Evolutionary conservation across 176 grass and related monocot genomes (phyloP), one percentile per base, ranked within the genome.

Genomic region (Carex cristatella): DNA sequence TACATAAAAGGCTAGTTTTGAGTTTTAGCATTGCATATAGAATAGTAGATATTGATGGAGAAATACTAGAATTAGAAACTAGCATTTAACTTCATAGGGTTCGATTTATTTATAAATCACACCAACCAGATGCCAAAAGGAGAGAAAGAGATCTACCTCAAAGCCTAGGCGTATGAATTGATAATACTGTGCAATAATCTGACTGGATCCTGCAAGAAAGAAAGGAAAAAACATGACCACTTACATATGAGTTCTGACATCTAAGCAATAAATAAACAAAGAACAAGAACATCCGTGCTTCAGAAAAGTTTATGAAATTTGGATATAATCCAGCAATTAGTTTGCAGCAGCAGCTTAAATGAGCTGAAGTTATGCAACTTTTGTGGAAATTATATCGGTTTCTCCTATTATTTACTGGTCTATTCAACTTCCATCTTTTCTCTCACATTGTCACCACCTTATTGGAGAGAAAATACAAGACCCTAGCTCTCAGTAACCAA

Each of bases 101-200:
- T 61, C 10, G 38, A 37, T 16, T 61, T 58, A 7, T 73, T 16
- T 59, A 56, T 62, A 63, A 63, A 81, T 40, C 16, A 80, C 42
- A 80, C 3, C 54, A 27, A 54, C 46, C 23, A 77, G 23, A 55
- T 11, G 31, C 10, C 33, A 7, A 38, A 55, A 15, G 31, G n/a
- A 81, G 1, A 54, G 27, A 35, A 3, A 79, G 46, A 67, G 35
- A 79, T 1, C 4, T 88, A 96, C 94, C 91, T 93, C 87, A 15
- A 86, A 85, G 57, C 94, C 94, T 16, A 96, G 84, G 56, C 94
- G 91, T 51, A 96, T 89, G 35, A 96, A 92, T 16, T 96, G 94
- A 33, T 93, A 96, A 83, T 96, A 96, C 23, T 96, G 94, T 0
- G 91, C 94, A 78, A 96, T 96, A 49, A 96, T 96, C 76, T 93